A percentile compares a stretch with the other conserved stretches of the same genome.
phyloP scores from a whole-genome alignment of 2,329 filamentous ascomycete species.

The Fusarium duplospermum region DNA sequence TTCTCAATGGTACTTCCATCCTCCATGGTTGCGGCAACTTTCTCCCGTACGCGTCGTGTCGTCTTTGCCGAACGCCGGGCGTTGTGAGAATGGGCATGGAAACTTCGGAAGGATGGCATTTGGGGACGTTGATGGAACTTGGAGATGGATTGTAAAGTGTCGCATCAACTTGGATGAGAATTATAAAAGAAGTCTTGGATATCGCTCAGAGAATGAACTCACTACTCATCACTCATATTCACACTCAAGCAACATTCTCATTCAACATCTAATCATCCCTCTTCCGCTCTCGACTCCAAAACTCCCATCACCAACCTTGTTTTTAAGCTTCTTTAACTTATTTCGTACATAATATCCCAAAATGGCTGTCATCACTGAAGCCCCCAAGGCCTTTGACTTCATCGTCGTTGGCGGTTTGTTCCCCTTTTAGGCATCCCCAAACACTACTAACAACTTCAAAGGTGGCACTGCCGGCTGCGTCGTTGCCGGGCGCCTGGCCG shows the following conservation, averaged over 20 bases:
- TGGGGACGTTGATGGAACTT: neutral
- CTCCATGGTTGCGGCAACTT: neutral
- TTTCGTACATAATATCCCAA: neutral
- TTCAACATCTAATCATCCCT: neutral
- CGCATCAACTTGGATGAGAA: neutral
- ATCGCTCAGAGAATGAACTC: neutral
- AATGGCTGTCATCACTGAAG: constrained; percentile 15
- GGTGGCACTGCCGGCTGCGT: constrained; percentile 52
- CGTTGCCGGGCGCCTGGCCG: constrained; percentile 52
- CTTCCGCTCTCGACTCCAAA: neutral
- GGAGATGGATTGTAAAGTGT: neutral
- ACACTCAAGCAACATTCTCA: neutral
- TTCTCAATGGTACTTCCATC: neutral
- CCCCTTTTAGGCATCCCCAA: neutral
- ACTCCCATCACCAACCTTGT: neutral
- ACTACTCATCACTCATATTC: neutral
- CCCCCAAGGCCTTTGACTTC: constrained; percentile 17
- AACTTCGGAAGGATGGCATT: neutral
- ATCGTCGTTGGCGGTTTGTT: constrained; percentile 21
- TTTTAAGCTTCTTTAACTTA: neutral
- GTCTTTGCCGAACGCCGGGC: neutral
- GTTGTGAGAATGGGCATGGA: neutral
- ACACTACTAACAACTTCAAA: neutral
- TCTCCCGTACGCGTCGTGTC: neutral
- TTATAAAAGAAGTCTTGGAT: neutral